Evolutionary conservation across 768 basidiomycete genomes (phyloP).

Genomic region (Phylloporus arenicola): DNA sequence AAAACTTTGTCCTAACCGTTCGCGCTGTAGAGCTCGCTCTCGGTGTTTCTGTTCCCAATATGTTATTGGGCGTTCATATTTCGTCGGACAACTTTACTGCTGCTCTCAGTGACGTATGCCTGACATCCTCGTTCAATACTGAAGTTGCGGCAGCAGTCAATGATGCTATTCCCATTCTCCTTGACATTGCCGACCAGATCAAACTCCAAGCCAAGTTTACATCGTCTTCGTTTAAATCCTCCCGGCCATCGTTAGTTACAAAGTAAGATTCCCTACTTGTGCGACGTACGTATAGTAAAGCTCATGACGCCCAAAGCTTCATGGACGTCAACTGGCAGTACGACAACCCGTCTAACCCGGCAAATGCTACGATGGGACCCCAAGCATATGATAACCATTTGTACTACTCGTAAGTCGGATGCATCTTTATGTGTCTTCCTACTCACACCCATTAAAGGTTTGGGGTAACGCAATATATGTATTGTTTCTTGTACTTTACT

Average conservation of each 20-base stretch:
- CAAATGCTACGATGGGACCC: slow-evolving; percentile 61
- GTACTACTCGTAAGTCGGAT: slow-evolving; percentile 57
- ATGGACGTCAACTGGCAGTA: slow-evolving; percentile 81
- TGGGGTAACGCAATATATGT: slow-evolving; percentile 39
- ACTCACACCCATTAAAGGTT: slow-evolving; percentile 37
- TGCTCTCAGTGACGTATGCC: slow-evolving; percentile 24
- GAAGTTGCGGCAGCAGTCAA: slow-evolving; percentile 31
- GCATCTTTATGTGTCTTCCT: not conserved
- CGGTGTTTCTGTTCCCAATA: slow-evolving; percentile 40
- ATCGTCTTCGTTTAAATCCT: slow-evolving; percentile 12
- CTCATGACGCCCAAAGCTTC: slow-evolving; percentile 44
- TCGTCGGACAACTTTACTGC: slow-evolving; percentile 33
- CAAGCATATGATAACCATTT: slow-evolving; percentile 76
- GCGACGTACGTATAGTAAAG: not conserved
- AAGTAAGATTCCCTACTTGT: slow-evolving; percentile 28
- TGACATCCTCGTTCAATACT: slow-evolving; percentile 18
- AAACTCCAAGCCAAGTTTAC: slow-evolving; percentile 23
- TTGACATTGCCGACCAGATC: slow-evolving; percentile 21
- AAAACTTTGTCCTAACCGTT: slow-evolving; percentile 61
- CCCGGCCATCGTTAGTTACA: slow-evolving; percentile 30
- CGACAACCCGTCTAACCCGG: slow-evolving; percentile 65
- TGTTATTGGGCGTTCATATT: slow-evolving; percentile 11
- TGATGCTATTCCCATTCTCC: slow-evolving; percentile 36
- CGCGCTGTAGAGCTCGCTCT: slow-evolving; percentile 59
- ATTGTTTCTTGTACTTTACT: not conserved